Percentiles rank a stretch among this genome's conserved stretches.
These are phyloP conservation scores for Ziziphus jujuba DNA, from an alignment of 306 rosid species.

Conservation along the genomic window DNA sequence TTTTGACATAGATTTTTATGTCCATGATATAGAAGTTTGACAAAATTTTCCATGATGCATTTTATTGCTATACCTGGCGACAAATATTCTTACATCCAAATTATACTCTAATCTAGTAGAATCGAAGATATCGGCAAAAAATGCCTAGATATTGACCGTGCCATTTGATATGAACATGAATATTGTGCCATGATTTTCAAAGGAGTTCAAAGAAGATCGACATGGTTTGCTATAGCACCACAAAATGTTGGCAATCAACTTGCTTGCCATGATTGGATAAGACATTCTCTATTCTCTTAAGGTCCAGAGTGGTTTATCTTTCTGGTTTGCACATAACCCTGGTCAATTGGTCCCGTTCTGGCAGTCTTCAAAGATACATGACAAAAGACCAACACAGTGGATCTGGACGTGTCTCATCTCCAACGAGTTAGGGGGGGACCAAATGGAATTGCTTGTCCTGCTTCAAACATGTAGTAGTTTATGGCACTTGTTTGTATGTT, in stretches of 20 bases:
- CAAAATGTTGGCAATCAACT: slow-evolving; percentile 2
- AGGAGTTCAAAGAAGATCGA: no score
- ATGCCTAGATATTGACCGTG: no score
- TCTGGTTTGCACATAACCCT: background rate
- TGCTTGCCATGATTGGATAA: slow-evolving; percentile 2
- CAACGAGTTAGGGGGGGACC: slow-evolving; percentile 37
- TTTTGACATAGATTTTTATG: no score
- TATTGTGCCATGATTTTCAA: no score
- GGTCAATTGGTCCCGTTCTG: slow-evolving; percentile 47
- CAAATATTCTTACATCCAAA: no score
- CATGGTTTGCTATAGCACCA: no score
- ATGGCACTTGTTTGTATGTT: slow-evolving; percentile 16
- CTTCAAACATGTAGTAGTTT: background rate
- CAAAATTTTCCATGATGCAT: no score
- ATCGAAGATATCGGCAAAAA: no score
- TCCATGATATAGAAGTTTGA: no score
- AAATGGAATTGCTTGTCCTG: background rate
- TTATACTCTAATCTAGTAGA: no score
- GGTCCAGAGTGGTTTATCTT: background rate
- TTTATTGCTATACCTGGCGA: no score
- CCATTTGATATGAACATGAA: no score
- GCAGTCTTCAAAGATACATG: slow-evolving; percentile 14
- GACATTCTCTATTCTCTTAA: slow-evolving; percentile 6
- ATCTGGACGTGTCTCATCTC: background rate
- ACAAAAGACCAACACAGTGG: background rate